Base-by-base conservation (phyloP, 2,329 filamentous ascomycete genomes). In the Penicillium decumbens region DNA sequence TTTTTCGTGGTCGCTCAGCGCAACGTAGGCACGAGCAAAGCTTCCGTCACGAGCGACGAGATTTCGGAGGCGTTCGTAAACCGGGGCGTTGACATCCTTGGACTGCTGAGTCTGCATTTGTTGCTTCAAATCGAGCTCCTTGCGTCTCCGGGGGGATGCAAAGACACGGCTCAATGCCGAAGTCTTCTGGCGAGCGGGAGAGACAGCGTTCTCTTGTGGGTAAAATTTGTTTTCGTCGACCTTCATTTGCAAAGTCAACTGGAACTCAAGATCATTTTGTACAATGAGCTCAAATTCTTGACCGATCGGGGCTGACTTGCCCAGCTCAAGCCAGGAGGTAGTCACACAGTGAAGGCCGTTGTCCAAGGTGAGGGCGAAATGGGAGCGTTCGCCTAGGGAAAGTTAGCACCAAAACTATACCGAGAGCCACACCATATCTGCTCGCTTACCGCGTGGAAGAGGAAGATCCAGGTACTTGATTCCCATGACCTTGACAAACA, bases 231-330 rank as follows among this genome's bases (percentile, higher is more conserved):
- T 88, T 65, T 91, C 88, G 58, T 91, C 87, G 23, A 97, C 79
- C 75, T 96, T 96, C 57, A 95, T 95, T 59, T 96, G 95, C 12
- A 98, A 80, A 0, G 93, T 97, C 33, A 98, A 81, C 72, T 98
- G 93, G 74, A 98, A 98, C 70, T 98, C 93, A n/a, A 98, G 82
- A 61, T 98, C 93, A 60, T 95, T 93, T 43, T 95, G 85, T 24
- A 98, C 93, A 28, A 97, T 91, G 39, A 98, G 83, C 73, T 98
- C 93, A 62, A 98, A 98, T 68, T 98, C 93, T 66, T 98, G 93
- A 6, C 92, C 93, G 60, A 98, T 97, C 0, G 93, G 90, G 2
- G 93, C 92, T 51, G 88, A 92, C 60, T 88, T 87, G 18, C 89
- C 90, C 51, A 98, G 78, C 69, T 98, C 93, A 7, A 97, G 78